Evolutionary conservation across 2,329 filamentous ascomycete species (phyloP).

Genomic region (Xylaria digitata): DNA sequence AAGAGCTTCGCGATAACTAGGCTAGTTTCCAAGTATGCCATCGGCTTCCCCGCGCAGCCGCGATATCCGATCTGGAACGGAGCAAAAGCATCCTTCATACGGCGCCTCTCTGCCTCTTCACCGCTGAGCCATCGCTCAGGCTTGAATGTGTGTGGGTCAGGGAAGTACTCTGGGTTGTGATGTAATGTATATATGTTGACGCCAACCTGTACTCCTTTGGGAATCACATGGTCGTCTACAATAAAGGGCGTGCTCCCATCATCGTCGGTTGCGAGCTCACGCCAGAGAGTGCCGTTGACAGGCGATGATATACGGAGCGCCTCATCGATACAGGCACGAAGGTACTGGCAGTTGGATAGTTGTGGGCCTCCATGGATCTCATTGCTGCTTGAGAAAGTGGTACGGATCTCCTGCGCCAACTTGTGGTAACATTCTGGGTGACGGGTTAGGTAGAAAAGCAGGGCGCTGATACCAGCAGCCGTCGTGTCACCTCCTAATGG

Average conservation of each 20-base stretch:
- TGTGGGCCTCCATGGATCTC: slow-evolving; percentile 34
- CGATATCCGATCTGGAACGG: slow-evolving; percentile 37
- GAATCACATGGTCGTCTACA: slow-evolving; percentile 38
- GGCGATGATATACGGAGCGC: slow-evolving; percentile 37
- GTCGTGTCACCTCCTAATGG: slow-evolving; percentile 37
- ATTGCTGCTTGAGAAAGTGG: slow-evolving; percentile 21
- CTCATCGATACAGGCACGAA: slow-evolving; percentile 44
- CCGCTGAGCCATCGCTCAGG: slow-evolving; percentile 39
- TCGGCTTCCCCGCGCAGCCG: slow-evolving; percentile 37
- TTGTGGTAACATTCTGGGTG: slow-evolving; percentile 32
- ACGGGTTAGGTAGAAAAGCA: slow-evolving; percentile 42
- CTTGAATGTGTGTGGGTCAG: slow-evolving; percentile 33
- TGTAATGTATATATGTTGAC: slow-evolving; percentile 37
- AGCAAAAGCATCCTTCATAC: slow-evolving; percentile 32
- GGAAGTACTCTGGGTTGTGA: slow-evolving; percentile 40
- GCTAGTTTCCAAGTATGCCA: slow-evolving; percentile 41
- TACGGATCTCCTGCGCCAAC: slow-evolving; percentile 36
- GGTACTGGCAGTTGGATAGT: slow-evolving; percentile 39
- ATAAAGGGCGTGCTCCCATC: slow-evolving; percentile 29
- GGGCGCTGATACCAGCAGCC: slow-evolving; percentile 34
- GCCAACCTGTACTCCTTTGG: slow-evolving; percentile 35
- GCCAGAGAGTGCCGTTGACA: slow-evolving; percentile 37
- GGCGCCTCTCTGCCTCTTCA: slow-evolving; percentile 22
- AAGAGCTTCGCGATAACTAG: slow-evolving; percentile 35
- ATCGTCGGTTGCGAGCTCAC: slow-evolving; percentile 33